Percentiles rank a stretch among this genome's conserved stretches.
Evolutionary conservation across 495 filamentous ascomycete species (phyloP).

Genomic region (Xylaria cubensis): DNA sequence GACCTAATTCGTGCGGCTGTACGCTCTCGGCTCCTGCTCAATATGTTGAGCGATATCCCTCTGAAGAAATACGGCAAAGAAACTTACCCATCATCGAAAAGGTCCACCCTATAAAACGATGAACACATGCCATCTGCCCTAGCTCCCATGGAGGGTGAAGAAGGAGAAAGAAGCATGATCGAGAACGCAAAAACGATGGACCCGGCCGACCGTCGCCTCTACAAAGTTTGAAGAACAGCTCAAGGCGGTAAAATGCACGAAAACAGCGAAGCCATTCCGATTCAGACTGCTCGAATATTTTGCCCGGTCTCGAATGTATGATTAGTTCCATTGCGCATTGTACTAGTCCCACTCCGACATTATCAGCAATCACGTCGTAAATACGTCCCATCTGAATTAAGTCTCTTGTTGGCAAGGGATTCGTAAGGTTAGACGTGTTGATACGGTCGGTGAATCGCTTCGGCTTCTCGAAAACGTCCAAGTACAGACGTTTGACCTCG

Average conservation of each 20-base stretch:
- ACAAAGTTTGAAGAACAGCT: slow-evolving; percentile 2
- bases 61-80: neutral
- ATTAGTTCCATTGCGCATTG: neutral
- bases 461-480: neutral
- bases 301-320: no score
- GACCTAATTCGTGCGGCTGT: neutral
- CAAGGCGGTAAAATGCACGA: neutral
- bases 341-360: neutral
- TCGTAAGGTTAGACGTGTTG: neutral
- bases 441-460: neutral
- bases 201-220: neutral
- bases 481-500: neutral
- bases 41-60: neutral
- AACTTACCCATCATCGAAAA: neutral
- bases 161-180: neutral
- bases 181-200: neutral
- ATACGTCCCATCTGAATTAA: neutral
- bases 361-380: neutral
- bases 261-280: neutral
- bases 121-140: neutral
- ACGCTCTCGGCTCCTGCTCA: neutral
- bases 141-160: neutral
- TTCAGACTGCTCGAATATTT: neutral
- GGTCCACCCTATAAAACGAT: neutral
- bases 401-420: neutral